phyloP scores from a whole-genome alignment of 495 filamentous ascomycete genomes.

The Schizothecium vesticola region DNA sequence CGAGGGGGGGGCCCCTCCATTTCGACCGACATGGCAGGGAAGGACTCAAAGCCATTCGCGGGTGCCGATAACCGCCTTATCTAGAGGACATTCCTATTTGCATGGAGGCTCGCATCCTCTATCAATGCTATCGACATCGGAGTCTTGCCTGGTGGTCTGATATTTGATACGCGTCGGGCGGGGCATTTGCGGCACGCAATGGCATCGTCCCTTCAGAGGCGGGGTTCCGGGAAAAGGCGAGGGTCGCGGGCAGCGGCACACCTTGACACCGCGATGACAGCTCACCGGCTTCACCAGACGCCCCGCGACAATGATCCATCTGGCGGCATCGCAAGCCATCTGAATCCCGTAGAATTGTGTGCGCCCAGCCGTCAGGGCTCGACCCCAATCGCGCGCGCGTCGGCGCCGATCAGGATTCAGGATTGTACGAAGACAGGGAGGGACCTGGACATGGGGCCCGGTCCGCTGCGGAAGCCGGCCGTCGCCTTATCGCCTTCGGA shows the following conservation, averaged over 20 bases:
- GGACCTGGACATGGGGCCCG: neutral
- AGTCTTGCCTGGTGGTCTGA: neutral
- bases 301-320: neutral
- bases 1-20: constrained; percentile 3
- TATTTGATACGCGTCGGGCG: neutral
- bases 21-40: neutral
- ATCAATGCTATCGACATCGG: neutral
- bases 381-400: neutral
- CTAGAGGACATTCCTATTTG: neutral
- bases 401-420: neutral
- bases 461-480: constrained; percentile 2
- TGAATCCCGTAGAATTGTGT: neutral
- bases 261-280: neutral
- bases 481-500: constrained; percentile 9
- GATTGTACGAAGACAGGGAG: no score
- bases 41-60: neutral
- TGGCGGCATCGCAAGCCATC: neutral
- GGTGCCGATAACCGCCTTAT: neutral
- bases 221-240: neutral
- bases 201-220: neutral
- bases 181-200: neutral
- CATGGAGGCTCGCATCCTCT: neutral
- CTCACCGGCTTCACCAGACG: neutral
- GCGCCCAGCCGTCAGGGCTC: neutral
- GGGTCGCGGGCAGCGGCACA: neutral